Evolutionary conservation across 2,329 filamentous ascomycete genomes (phyloP).

Genomic region (Verticillium longisporum): DNA sequence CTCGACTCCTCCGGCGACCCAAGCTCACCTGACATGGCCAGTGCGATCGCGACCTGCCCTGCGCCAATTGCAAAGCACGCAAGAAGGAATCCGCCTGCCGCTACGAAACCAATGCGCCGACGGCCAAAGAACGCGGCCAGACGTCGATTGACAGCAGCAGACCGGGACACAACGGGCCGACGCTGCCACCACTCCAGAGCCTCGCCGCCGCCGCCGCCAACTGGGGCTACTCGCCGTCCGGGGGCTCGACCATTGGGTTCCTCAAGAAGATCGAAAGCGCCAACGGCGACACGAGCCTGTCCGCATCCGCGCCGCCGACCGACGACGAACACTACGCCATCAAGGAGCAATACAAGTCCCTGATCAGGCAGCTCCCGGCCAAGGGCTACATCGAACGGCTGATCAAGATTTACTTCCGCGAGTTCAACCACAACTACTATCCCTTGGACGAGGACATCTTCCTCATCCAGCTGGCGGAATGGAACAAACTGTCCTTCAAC

Average conservation of each 20-base stretch:
- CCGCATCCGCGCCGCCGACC: slow-evolving; percentile 13
- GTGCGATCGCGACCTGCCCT: slow-evolving; percentile 55
- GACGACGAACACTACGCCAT: slow-evolving; percentile 30
- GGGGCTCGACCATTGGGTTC: slow-evolving; percentile 46
- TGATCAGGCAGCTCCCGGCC: slow-evolving; percentile 51
- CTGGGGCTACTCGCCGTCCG: slow-evolving; percentile 47
- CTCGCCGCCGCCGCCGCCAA: slow-evolving; percentile 36
- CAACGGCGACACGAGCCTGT: slow-evolving; percentile 24
- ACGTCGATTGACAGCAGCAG: slow-evolving; percentile 9
- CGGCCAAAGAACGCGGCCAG: slow-evolving; percentile 27
- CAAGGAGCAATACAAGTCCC: slow-evolving; percentile 50
- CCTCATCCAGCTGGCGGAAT: slow-evolving; percentile 41
- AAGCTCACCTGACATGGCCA: slow-evolving; percentile 18
- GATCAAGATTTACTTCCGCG: slow-evolving; percentile 45
- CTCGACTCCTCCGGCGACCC: neutral
- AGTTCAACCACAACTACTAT: slow-evolving; percentile 51
- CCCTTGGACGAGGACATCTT: slow-evolving; percentile 48
- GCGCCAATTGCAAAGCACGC: slow-evolving; percentile 51
- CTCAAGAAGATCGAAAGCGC: slow-evolving; percentile 47
- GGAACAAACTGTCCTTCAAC: slow-evolving; percentile 47
- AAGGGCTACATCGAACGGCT: slow-evolving; percentile 48
- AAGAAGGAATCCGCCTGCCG: slow-evolving; percentile 49
- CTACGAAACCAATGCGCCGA: slow-evolving; percentile 47
- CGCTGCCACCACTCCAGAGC: slow-evolving; percentile 19
- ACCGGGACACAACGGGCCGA: slow-evolving; percentile 9